phyloP scores from a whole-genome alignment of 306 rosid genomes.

The Quercus aquifolioides region DNA sequence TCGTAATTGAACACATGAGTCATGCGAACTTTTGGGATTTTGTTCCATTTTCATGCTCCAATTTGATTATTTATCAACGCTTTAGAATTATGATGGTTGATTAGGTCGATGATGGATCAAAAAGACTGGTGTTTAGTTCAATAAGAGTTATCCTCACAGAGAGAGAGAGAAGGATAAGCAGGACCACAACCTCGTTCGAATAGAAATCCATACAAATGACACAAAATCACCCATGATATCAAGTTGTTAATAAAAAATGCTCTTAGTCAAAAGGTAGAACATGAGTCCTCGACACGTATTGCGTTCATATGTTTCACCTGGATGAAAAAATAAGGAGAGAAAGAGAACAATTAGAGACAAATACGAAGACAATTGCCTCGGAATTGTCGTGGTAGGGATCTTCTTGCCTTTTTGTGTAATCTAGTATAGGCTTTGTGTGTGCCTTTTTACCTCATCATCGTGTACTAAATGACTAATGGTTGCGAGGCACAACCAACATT shows the following conservation, averaged over 20 bases:
- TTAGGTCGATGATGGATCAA: constrained; percentile 29
- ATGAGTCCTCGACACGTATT: constrained; percentile 61
- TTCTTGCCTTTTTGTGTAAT: constrained; percentile 50
- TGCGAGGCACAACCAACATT: constrained; percentile 48
- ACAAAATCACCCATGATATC: background rate
- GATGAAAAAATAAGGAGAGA: constrained; percentile 33
- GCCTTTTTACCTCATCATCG: constrained; percentile 25
- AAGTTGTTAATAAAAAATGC: constrained; percentile 13
- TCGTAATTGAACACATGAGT: constrained; percentile 29
- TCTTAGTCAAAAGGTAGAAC: constrained; percentile 41
- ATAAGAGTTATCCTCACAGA: background rate
- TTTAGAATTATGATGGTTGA: constrained; percentile 15
- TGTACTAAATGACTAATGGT: constrained; percentile 26
- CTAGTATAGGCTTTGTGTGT: constrained; percentile 36
- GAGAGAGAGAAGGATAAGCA: background rate
- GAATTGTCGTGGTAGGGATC: constrained; percentile 48
- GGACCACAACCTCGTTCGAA: constrained; percentile 58
- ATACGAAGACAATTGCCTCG: constrained; percentile 51
- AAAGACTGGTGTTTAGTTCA: constrained; percentile 13
- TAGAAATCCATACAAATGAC: constrained; percentile 21
- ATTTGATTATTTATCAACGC: constrained; percentile 32
- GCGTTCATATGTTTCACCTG: constrained; percentile 38
- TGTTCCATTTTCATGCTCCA: constrained; percentile 20
- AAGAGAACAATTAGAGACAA: constrained; percentile 72
- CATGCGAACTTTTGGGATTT: constrained; percentile 47